Evolutionary conservation across 495 filamentous ascomycete species (phyloP).

Genomic region (Penicillium longicatenatum): DNA sequence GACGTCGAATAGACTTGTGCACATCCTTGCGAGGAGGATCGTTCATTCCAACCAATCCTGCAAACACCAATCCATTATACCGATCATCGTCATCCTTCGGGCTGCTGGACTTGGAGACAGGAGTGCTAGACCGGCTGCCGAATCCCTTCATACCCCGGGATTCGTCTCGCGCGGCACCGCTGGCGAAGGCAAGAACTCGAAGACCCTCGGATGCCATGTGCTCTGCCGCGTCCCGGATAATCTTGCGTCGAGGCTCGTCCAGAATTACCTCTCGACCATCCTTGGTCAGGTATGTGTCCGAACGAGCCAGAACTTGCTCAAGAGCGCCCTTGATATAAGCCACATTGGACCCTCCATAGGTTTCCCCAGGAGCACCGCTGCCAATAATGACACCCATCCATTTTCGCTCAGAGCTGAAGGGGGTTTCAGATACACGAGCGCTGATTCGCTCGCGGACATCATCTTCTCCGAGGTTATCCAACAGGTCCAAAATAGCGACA

Average conservation of each 20-base stretch:
- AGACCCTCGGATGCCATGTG: constrained; percentile 92
- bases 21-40: constrained; percentile 91
- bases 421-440: constrained; percentile 75
- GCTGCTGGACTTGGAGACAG: constrained; percentile 39
- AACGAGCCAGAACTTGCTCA: constrained; percentile 81
- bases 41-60: constrained; percentile 93
- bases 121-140: constrained; percentile 53
- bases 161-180: constrained; percentile 54
- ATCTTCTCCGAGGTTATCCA: constrained; percentile 86
- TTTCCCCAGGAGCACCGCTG: constrained; percentile 43
- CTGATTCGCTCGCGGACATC: constrained; percentile 86
- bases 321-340: constrained; percentile 95
- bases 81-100: constrained; percentile 63
- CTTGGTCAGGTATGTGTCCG: constrained; percentile 85
- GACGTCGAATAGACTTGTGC: constrained; percentile 80
- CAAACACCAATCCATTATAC: constrained; percentile 84
- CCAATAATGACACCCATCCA: constrained; percentile 97
- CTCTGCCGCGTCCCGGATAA: constrained; percentile 80
- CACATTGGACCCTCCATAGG: constrained; percentile 63
- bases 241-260: constrained; percentile 72
- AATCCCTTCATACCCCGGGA: constrained; percentile 34
- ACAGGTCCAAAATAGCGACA: constrained; percentile 88
- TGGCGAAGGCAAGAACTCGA: constrained; percentile 88
- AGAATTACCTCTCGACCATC: constrained; percentile 86
- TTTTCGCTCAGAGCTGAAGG: constrained; percentile 95